phyloP scores from a whole-genome alignment of 495 filamentous ascomycete species.

The Xylaria venustula region DNA sequence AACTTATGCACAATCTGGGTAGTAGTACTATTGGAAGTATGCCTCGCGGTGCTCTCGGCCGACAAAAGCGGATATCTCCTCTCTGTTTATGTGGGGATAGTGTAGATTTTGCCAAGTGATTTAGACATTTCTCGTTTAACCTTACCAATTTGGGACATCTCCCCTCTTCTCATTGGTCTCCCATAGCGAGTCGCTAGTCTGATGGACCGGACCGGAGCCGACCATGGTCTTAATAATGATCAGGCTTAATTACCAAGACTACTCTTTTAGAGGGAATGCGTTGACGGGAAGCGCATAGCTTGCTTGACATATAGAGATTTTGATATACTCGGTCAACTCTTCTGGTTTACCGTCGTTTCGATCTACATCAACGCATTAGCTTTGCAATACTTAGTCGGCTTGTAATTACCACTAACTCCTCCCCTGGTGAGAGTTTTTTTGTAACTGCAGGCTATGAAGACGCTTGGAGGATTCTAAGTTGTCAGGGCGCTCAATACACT shows the following conservation, averaged over 20 bases:
- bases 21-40: slow-evolving; percentile 1
- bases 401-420: not conserved
- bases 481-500: no score
- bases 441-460: no score
- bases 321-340: no score
- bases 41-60: not conserved
- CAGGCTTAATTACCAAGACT: not conserved
- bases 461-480: no score
- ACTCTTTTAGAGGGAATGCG: not conserved
- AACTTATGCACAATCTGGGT: not conserved
- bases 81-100: not conserved
- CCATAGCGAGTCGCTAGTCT: not conserved
- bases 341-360: no score
- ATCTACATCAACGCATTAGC: not conserved
- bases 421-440: no score
- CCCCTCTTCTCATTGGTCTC: slow-evolving; percentile 5
- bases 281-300: not conserved
- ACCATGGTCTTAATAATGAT: not conserved
- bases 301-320: no score
- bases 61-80: not conserved
- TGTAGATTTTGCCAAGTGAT: not conserved
- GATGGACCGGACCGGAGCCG: slow-evolving; percentile 1
- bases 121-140: not conserved
- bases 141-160: not conserved
- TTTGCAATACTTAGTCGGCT: not conserved